phyloP scores from a whole-genome alignment of 2,329 filamentous ascomycete genomes.

The Colletotrichum siamense region DNA sequence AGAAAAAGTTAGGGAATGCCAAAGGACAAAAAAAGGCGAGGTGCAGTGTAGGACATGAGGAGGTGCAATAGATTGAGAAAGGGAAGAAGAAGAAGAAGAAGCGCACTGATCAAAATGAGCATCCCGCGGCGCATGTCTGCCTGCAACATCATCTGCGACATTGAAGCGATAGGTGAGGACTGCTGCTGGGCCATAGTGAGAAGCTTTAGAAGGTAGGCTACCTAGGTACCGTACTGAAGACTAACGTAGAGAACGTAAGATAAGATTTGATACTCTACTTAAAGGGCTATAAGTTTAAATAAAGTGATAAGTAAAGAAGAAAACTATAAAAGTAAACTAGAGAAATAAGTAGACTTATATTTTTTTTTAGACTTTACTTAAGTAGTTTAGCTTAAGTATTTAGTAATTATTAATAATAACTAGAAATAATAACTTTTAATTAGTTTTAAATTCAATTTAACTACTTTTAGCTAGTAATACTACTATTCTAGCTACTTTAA shows the following conservation, averaged over 20 bases:
- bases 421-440: too few relatives aligned
- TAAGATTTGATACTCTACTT: neutral
- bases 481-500: neutral
- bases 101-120: neutral
- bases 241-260: neutral
- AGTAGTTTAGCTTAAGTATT: neutral
- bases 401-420: neutral
- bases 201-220: neutral
- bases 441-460: neutral
- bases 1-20: neutral
- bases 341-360: too few relatives aligned
- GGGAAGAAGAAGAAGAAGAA: neutral
- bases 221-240: neutral
- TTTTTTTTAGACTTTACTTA: neutral
- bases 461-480: neutral
- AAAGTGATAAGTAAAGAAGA: neutral
- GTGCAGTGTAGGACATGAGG: neutral
- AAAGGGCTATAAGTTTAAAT: neutral
- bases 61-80: too few relatives aligned
- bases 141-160: neutral
- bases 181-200: neutral
- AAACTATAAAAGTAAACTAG: rapidly evolving
- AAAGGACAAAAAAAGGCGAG: neutral
- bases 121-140: neutral
- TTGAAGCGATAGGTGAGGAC: neutral